phyloP scores from a whole-genome alignment of 208 protist genomes.

The Tetramitus jugosus region DNA sequence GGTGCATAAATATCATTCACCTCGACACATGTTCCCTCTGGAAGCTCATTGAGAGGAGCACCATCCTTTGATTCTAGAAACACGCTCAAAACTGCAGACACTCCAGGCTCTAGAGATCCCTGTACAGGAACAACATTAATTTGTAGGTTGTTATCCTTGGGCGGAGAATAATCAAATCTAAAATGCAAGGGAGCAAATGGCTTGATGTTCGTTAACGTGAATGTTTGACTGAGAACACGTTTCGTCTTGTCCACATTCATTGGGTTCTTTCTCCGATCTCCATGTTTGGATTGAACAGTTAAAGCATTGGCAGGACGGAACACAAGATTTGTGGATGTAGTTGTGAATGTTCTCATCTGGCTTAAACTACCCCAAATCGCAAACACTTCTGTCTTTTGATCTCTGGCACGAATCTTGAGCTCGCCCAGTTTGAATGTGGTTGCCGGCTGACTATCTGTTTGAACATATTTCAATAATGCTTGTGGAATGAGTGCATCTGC shows the following conservation, averaged over 20 bases:
- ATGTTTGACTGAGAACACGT: not conserved
- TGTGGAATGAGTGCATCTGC: not conserved
- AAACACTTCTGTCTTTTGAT: not conserved
- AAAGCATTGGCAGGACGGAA: not conserved
- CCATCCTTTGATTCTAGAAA: too few species aligned
- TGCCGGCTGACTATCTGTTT: not conserved
- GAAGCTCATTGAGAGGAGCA: not conserved
- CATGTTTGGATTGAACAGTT: not conserved
- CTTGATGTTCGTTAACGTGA: not conserved
- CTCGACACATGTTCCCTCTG: not conserved
- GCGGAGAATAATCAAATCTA: not conserved
- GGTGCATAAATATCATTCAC: conserved; percentile 6
- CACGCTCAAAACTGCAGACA: not conserved
- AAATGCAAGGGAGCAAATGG: not conserved
- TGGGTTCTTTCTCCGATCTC: not conserved
- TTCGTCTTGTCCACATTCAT: not conserved
- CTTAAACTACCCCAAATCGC: not conserved
- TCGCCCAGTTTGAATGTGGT: not conserved
- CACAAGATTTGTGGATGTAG: not conserved
- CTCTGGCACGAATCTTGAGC: not conserved
- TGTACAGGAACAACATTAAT: conserved; percentile 3
- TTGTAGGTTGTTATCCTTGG: not conserved
- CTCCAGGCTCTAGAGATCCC: not conserved
- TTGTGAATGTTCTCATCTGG: not conserved
- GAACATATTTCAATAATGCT: not conserved